Base-by-base conservation (phyloP, 768 basidiomycete genomes). In the Suillus placidus region DNA sequence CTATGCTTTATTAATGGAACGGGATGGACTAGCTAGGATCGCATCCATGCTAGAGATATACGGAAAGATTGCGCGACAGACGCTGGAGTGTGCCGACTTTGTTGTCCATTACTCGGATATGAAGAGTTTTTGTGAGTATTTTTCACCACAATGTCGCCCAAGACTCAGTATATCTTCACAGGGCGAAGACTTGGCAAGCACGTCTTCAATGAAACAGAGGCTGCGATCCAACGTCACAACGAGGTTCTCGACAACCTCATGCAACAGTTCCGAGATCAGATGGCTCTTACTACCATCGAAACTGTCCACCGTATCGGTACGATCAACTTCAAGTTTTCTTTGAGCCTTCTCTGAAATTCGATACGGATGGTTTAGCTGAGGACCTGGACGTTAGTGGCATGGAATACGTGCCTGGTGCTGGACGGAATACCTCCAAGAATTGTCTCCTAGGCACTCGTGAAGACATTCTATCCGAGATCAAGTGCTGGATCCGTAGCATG, bases 51-150 rank as follows among this genome's bases (percentile, higher is more conserved):
- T 61, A 38, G 51, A 18, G 10, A 40, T 40, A 30, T 51, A 54
- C 6, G 26, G 20, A 16, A 30, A 52, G 6, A 30, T 66, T 10
- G 49, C 66, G 1, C 61, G 67, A n/a, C 70, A 73, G 60, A 72
- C 70, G 0, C 63, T 66, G 18, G 75, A 74, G 49, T 74, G 73
- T 35, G 71, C 69, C 0, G 71, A 74, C 63, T 76, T 76, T 37
- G 74, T 75, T 40, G 60, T 56, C 10, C 71, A 70, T 38, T 76
- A 76, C 60, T 68, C 73, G n/a, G 68, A 64, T 55, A 72, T 63
- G 12, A 72, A 71, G 55, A 71, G 61, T 26, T 69, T 70, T 43
- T 57, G 74, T 75, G 55, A 20, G 70, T 69, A 4, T 18, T 7
- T 6, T 42, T 26, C 47, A 23, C 5, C 45, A 23, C 13, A 26